These are phyloP conservation scores for Scopulariopsis brevicaulis DNA, from an alignment of 2,329 filamentous ascomycete genomes.

Conservation along the genomic window DNA sequence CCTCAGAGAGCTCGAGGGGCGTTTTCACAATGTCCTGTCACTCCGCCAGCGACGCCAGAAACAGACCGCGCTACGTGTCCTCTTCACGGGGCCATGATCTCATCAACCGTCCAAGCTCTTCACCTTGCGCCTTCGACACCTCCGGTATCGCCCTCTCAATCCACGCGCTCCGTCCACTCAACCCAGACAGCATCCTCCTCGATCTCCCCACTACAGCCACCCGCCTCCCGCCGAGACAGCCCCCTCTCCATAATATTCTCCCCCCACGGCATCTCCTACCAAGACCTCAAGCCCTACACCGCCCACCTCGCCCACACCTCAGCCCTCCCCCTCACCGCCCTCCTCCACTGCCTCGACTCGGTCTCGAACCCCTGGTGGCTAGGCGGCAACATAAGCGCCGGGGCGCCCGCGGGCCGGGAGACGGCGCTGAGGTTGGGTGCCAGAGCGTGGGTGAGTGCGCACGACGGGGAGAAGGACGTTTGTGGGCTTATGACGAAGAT, in stretches of 20 bases:
- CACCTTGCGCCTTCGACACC: slow-evolving; percentile 21
- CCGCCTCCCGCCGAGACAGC: not conserved
- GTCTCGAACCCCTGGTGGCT: slow-evolving; percentile 50
- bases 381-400: slow-evolving; percentile 45
- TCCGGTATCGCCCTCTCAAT: slow-evolving; percentile 19
- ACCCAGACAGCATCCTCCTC: slow-evolving; percentile 12
- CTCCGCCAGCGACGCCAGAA: slow-evolving; percentile 7
- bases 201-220: not conserved
- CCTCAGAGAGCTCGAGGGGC: slow-evolving; percentile 23
- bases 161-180: slow-evolving; percentile 23
- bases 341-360: slow-evolving; percentile 53
- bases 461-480: slow-evolving; percentile 48
- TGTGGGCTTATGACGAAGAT: slow-evolving; percentile 37
- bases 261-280: slow-evolving; percentile 48
- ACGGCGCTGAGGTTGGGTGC: slow-evolving; percentile 42
- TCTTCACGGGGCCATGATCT: not conserved
- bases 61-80: not conserved
- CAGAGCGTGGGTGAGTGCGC: slow-evolving; percentile 47
- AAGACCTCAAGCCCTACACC: slow-evolving; percentile 41
- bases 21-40: slow-evolving; percentile 7
- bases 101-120: slow-evolving; percentile 7
- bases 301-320: slow-evolving; percentile 43
- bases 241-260: slow-evolving; percentile 51
- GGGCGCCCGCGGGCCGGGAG: slow-evolving; percentile 43
- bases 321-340: slow-evolving; percentile 49